These are phyloP conservation scores for Cystobasidium pallidum DNA, from an alignment of 1,284 basidiomycete species.

Conservation along the genomic window DNA sequence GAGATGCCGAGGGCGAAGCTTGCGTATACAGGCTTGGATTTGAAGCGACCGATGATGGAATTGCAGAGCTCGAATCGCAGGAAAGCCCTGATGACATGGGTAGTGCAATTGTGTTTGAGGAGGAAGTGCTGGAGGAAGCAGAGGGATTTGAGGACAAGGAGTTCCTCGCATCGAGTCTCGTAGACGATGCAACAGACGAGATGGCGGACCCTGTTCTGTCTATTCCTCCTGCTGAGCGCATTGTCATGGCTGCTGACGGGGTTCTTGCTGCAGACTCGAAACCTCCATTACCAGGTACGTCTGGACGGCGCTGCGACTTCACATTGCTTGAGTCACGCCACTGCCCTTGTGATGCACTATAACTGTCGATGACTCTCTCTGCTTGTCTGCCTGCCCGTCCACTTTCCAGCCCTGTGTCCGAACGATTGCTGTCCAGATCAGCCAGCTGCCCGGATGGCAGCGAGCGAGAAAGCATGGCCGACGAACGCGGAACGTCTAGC, in stretches of 20 bases:
- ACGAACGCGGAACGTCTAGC: neutral
- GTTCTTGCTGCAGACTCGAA: neutral
- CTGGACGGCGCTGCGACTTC: neutral
- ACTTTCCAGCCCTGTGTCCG: neutral
- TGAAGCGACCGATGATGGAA: neutral
- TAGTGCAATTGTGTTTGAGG: slow-evolving; percentile 13
- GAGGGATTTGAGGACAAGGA: slow-evolving; percentile 10
- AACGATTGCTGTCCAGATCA: slow-evolving; percentile 5
- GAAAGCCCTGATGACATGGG: slow-evolving; percentile 14
- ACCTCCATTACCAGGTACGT: neutral
- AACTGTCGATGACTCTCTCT: neutral
- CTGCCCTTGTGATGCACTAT: neutral
- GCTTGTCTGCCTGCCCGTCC: neutral
- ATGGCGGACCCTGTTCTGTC: slow-evolving; percentile 5
- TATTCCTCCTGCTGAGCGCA: neutral
- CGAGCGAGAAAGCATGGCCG: slow-evolving; percentile 7
- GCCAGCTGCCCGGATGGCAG: slow-evolving; percentile 9
- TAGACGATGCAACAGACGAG: neutral
- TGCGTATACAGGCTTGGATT: neutral
- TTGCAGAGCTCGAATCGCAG: slow-evolving; percentile 2
- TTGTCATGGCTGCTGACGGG: slow-evolving; percentile 4
- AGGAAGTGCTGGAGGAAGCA: slow-evolving; percentile 16
- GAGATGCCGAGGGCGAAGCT: neutral
- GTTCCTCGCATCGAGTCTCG: neutral
- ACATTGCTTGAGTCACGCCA: neutral